These are phyloP conservation scores for Athelia psychrophila DNA, from an alignment of 1,284 basidiomycete genomes.

Conservation along the genomic window DNA sequence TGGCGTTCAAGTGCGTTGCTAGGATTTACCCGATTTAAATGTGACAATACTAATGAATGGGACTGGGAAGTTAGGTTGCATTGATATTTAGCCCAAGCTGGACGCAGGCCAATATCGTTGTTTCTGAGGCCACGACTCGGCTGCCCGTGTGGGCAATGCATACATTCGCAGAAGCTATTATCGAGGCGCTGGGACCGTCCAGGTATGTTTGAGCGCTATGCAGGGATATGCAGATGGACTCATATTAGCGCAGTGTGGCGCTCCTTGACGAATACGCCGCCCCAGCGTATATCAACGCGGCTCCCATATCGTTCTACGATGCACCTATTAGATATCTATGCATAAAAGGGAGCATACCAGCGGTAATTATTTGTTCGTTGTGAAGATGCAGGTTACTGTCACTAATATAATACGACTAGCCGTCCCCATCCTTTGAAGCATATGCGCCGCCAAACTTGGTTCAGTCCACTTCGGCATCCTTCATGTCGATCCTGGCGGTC, in stretches of 20 bases:
- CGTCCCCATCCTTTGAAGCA: slow-evolving; percentile 21
- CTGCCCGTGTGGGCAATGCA: slow-evolving; percentile 53
- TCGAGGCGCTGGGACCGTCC: slow-evolving; percentile 43
- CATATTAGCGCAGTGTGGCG: slow-evolving; percentile 32
- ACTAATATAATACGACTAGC: slow-evolving; percentile 11
- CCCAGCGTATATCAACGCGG: slow-evolving; percentile 45
- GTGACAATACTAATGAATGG: not conserved
- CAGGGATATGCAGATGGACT: slow-evolving; percentile 1
- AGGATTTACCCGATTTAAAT: slow-evolving; percentile 2
- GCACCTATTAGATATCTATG: slow-evolving; percentile 57
- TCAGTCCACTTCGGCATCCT: slow-evolving; percentile 52
- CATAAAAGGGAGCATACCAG: slow-evolving; percentile 22
- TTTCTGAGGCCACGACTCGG: slow-evolving; percentile 50
- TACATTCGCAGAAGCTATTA: slow-evolving; percentile 40
- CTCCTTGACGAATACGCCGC: slow-evolving; percentile 54
- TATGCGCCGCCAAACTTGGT: slow-evolving; percentile 61
- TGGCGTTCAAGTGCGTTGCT: slow-evolving; percentile 38
- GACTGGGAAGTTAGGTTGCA: slow-evolving; percentile 39
- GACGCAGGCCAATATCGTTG: slow-evolving; percentile 41
- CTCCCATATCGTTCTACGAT: slow-evolving; percentile 31
- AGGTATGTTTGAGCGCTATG: slow-evolving; percentile 30
- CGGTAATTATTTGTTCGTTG: slow-evolving; percentile 16
- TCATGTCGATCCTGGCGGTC: slow-evolving; percentile 38
- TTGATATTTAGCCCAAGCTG: slow-evolving; percentile 47
- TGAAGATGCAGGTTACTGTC: not conserved